Conservation (phyloP, 2,329 filamentous ascomycete genomes). For the Xylariales sp. region DNA sequence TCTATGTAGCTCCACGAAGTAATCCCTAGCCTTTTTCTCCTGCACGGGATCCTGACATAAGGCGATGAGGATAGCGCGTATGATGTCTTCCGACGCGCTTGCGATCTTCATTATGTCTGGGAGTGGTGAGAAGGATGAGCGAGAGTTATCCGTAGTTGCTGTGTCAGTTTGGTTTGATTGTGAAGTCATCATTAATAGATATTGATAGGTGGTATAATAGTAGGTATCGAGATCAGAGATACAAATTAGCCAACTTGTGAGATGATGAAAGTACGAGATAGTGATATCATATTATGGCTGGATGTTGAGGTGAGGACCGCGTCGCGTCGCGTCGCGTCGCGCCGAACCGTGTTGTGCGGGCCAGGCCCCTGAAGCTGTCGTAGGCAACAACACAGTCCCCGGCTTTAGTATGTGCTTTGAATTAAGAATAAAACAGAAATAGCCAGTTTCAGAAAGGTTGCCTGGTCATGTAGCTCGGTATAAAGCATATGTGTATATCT, state of each 20-base stretch:
- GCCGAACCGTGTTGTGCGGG: neutral
- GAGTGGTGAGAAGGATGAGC: neutral
- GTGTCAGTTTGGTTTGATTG: neutral
- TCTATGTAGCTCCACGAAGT: neutral
- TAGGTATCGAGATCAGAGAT: neutral
- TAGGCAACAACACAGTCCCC: too few relatives aligned
- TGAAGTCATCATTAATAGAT: conserved; percentile 1
- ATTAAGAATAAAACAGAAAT: too few relatives aligned
- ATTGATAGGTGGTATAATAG: too few relatives aligned
- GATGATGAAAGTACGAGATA: neutral
- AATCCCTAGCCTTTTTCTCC: conserved; percentile 3
- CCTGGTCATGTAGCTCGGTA: too few relatives aligned
- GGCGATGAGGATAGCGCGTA: conserved; percentile 25
- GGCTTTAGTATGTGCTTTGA: too few relatives aligned
- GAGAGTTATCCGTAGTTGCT: neutral
- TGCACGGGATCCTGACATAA: conserved; percentile 9
- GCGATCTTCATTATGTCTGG: neutral
- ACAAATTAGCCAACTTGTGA: neutral
- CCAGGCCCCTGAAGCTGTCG: too few relatives aligned
- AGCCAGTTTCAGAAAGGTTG: too few relatives aligned
- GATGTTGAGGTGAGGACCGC: neutral
- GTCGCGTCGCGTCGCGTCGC: conserved; percentile 1
- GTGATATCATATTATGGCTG: neutral
- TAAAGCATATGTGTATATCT: too few relatives aligned
- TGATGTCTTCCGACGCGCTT: conserved; percentile 11